phyloP scores from a whole-genome alignment of 768 basidiomycete species.

The Sistotremastrum suecicum region DNA sequence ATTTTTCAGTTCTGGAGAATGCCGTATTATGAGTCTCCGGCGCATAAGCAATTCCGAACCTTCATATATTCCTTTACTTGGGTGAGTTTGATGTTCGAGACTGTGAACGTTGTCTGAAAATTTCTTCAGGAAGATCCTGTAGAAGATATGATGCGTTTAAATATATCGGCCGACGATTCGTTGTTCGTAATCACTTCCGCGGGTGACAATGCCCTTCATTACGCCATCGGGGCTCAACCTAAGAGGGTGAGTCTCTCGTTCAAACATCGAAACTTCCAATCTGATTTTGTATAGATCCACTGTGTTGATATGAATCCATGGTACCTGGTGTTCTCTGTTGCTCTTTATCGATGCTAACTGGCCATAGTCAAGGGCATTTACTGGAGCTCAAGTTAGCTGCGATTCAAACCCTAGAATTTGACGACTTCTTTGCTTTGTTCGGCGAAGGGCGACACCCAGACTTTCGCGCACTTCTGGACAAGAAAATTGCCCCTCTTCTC shows the following conservation, averaged over 20 bases:
- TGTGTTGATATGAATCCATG: constrained; percentile 65
- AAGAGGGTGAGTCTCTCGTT: constrained; percentile 24
- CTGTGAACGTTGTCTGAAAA: constrained; percentile 2
- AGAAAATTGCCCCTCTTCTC: constrained; percentile 47
- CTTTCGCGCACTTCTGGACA: constrained; percentile 49
- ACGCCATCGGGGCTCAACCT: constrained; percentile 52
- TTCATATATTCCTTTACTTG: constrained; percentile 55
- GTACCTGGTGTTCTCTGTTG: constrained; percentile 11
- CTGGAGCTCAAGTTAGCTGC: constrained; percentile 68
- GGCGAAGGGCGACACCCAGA: constrained; percentile 45
- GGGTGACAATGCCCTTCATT: constrained; percentile 71
- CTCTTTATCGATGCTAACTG: background rate
- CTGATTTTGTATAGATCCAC: constrained; percentile 29
- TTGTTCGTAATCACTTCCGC: constrained; percentile 66
- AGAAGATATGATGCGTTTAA: constrained; percentile 52
- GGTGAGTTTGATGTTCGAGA: constrained; percentile 17
- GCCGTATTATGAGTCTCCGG: constrained; percentile 53
- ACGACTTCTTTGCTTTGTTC: constrained; percentile 54
- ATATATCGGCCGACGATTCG: constrained; percentile 44
- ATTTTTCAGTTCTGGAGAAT: constrained; percentile 41
- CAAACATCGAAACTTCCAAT: background rate
- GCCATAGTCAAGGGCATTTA: constrained; percentile 52
- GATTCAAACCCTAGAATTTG: constrained; percentile 37
- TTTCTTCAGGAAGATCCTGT: constrained; percentile 49
- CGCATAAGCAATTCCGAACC: constrained; percentile 52